phyloP scores from a whole-genome alignment of 495 filamentous ascomycete species.

The Entonaema liquescens region DNA sequence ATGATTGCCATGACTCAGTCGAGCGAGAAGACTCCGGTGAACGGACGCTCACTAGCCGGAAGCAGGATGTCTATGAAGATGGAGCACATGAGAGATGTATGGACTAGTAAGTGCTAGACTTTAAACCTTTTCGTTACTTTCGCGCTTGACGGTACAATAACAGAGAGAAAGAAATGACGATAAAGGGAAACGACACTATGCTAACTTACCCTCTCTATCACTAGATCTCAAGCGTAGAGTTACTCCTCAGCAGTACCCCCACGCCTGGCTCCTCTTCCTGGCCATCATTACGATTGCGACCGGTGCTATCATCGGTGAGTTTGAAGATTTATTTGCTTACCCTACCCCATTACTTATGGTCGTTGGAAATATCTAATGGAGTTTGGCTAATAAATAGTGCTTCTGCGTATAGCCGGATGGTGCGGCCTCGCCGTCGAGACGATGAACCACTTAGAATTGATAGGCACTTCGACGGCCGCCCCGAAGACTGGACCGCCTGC shows the following conservation, averaged over 20 bases:
- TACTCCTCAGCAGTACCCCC: slow-evolving; percentile 8
- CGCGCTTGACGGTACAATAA: not conserved
- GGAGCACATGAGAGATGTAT: not conserved
- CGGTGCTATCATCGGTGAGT: slow-evolving; percentile 19
- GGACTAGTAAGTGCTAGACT: slow-evolving; percentile 16
- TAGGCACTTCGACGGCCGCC: not conserved
- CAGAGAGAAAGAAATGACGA: not conserved
- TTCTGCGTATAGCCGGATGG: slow-evolving; percentile 23
- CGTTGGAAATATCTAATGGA: not conserved
- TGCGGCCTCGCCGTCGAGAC: slow-evolving; percentile 17
- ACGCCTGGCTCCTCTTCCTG: slow-evolving; percentile 21
- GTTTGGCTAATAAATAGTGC: slow-evolving; percentile 2
- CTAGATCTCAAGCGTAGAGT: slow-evolving; percentile 23
- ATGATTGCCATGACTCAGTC: not conserved
- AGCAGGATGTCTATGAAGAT: not conserved
- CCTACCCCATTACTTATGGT: not conserved
- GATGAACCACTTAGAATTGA: not conserved
- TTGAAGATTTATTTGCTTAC: not conserved
- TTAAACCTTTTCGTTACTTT: not conserved
- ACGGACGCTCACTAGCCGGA: not conserved
- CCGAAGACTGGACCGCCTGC: slow-evolving; percentile 9
- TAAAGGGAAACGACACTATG: no score
- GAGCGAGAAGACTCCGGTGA: not conserved
- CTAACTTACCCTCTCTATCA: not conserved
- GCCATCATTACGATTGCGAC: slow-evolving; percentile 12